Evolutionary conservation across 1,284 basidiomycete genomes (phyloP).

Genomic region (Peniophora sp.): DNA sequence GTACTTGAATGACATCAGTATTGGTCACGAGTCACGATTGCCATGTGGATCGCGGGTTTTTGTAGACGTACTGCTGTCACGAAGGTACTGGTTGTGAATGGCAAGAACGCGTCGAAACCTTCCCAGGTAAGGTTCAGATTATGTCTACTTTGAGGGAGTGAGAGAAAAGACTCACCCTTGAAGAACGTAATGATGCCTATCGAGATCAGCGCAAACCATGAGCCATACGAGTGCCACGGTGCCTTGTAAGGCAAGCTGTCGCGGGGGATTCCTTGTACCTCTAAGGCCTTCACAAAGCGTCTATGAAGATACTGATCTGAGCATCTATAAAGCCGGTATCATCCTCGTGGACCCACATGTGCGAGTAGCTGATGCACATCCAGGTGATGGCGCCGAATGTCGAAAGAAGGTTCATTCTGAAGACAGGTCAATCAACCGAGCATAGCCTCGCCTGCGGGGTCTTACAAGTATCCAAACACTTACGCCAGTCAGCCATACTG

Average conservation of each 20-base stretch:
- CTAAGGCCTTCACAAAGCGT: constrained; percentile 65
- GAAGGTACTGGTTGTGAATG: constrained; percentile 53
- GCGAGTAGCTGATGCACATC: constrained; percentile 64
- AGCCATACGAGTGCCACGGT: constrained; percentile 56
- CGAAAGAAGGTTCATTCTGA: constrained; percentile 49
- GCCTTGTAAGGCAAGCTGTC: constrained; percentile 63
- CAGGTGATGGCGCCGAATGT: constrained; percentile 68
- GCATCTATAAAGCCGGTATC: no score
- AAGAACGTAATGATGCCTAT: constrained; percentile 61
- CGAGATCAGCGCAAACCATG: constrained; percentile 51
- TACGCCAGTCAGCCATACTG: constrained; percentile 7
- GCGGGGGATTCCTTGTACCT: constrained; percentile 57
- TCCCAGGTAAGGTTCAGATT: not conserved
- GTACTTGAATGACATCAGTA: constrained; percentile 33
- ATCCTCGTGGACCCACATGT: constrained; percentile 41
- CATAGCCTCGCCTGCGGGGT: no score
- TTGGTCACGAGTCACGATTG: constrained; percentile 18
- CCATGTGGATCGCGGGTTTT: no score
- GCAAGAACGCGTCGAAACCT: constrained; percentile 35
- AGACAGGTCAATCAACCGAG: no score
- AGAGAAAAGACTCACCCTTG: constrained; percentile 29
- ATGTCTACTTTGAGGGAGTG: no score
- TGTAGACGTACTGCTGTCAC: constrained; percentile 41
- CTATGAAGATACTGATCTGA: not conserved
- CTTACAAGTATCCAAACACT: constrained; percentile 61